A percentile compares a stretch with the other conserved stretches of the same genome.
phyloP scores from a whole-genome alignment of 495 filamentous ascomycete species.

The Aspergillus taichungensis region DNA sequence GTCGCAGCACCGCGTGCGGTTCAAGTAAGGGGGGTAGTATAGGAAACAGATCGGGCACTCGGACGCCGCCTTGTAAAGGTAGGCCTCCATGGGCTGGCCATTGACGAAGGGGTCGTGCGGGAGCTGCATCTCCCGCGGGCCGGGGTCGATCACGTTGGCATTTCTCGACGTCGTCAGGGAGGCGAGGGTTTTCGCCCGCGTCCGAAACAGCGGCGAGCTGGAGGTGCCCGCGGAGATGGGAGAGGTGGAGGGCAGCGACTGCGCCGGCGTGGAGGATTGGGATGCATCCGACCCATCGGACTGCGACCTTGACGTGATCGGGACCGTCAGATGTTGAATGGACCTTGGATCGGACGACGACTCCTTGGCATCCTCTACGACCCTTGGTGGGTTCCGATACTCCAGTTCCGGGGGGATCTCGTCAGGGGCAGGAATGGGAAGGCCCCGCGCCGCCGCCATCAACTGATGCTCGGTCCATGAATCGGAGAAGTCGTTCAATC shows the following conservation, averaged over 20 bases:
- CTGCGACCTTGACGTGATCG: conserved; percentile 63
- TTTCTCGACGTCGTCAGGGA: conserved; percentile 65
- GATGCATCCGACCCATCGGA: conserved; percentile 64
- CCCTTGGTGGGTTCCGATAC: conserved; percentile 32
- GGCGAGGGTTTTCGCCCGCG: conserved; percentile 76
- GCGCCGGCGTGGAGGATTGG: conserved; percentile 35
- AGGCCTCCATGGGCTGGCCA: conserved; percentile 83
- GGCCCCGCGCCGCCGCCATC: conserved; percentile 78
- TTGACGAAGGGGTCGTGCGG: conserved; percentile 83
- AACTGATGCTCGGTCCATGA: conserved; percentile 92
- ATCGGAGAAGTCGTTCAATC: conserved; percentile 78
- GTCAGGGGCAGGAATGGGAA: conserved; percentile 77
- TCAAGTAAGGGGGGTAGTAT: conserved; percentile 93
- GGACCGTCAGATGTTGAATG: conserved; percentile 61
- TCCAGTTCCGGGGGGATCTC: conserved; percentile 65
- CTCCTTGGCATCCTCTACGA: conserved; percentile 29
- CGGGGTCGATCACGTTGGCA: conserved; percentile 57
- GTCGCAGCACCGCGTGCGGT: conserved; percentile 90
- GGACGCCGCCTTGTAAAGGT: conserved; percentile 78
- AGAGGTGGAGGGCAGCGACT: conserved; percentile 42
- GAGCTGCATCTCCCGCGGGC: conserved; percentile 68
- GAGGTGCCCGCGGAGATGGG: conserved; percentile 50
- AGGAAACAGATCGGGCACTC: conserved; percentile 97
- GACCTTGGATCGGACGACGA: conserved; percentile 33
- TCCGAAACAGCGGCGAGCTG: conserved; percentile 53